Conservation (phyloP, 2,329 filamentous ascomycete species). For the Sporothrix curviconia region DNA sequence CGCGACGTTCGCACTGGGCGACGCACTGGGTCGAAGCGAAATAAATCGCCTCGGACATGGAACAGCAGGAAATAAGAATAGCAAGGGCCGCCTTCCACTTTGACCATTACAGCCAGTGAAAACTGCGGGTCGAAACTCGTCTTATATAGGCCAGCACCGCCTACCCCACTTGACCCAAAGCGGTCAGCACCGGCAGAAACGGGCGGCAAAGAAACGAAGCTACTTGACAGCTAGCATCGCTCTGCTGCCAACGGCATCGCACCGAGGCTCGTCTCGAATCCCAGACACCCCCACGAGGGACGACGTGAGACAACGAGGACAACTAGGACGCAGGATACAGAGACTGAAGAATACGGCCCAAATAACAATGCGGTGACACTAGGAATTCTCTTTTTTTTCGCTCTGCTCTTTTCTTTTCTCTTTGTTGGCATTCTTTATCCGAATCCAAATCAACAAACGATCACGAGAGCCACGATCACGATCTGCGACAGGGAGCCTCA, state of each 20-base stretch:
- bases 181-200: conserved; percentile 10
- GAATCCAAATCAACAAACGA: background rate
- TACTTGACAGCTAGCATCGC: background rate
- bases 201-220: background rate
- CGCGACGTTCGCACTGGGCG: conserved; percentile 64
- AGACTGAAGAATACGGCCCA: too few relatives aligned
- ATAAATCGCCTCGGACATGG: conserved; percentile 45
- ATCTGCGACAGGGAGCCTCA: background rate
- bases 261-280: too few relatives aligned
- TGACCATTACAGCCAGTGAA: conserved; percentile 21
- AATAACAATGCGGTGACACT: too few relatives aligned
- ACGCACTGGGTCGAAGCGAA: conserved; percentile 37
- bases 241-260: background rate
- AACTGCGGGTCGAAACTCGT: background rate
- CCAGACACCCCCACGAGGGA: too few relatives aligned
- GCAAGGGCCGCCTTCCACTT: conserved; percentile 31
- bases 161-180: background rate
- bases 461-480: background rate
- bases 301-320: too few relatives aligned
- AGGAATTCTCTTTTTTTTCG: too few relatives aligned
- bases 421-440: background rate
- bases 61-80: conserved; percentile 40
- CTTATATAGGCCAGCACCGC: conserved; percentile 18
- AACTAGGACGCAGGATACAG: too few relatives aligned
- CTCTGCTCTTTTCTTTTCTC: background rate